These are phyloP conservation scores for Phytophthora pisi DNA, from an alignment of 352 stramenopile genomes.

Conservation along the genomic window DNA sequence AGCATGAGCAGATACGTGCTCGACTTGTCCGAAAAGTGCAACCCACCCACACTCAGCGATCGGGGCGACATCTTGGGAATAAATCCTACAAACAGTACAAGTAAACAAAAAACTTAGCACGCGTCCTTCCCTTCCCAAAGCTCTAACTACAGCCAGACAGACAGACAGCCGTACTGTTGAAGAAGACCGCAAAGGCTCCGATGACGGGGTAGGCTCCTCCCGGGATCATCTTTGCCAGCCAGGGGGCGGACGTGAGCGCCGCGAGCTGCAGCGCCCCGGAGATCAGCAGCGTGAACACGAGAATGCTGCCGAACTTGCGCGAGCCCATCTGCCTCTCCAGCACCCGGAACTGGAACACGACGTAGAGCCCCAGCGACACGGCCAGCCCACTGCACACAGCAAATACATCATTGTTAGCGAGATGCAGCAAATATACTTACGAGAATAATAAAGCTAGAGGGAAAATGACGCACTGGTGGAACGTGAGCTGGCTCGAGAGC, in stretches of 20 bases:
- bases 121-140: not conserved
- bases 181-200: constrained; percentile 77
- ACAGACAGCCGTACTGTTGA: constrained; percentile 59
- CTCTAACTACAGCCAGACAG: not conserved
- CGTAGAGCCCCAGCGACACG: constrained; percentile 80
- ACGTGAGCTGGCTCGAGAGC: constrained; percentile 71
- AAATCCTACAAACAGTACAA: constrained; percentile 50
- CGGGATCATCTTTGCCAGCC: constrained; percentile 48
- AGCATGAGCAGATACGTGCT: constrained; percentile 74
- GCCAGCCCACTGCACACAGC: constrained; percentile 62
- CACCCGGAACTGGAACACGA: constrained; percentile 87
- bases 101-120: not conserved
- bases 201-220: constrained; percentile 75
- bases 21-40: constrained; percentile 88
- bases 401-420: not conserved
- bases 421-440: not conserved
- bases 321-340: constrained; percentile 86
- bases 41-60: constrained; percentile 57
- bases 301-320: constrained; percentile 82
- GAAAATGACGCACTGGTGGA: constrained; percentile 61
- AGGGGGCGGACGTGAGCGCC: constrained; percentile 48
- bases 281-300: constrained; percentile 68
- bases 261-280: constrained; percentile 54
- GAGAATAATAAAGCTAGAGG: not conserved
- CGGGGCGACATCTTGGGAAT: constrained; percentile 77